A percentile compares a stretch with the other conserved stretches of the same genome.
Conservation (phyloP, 805 yeast genomes). For the Yamadazyma nakazawae region DNA sequence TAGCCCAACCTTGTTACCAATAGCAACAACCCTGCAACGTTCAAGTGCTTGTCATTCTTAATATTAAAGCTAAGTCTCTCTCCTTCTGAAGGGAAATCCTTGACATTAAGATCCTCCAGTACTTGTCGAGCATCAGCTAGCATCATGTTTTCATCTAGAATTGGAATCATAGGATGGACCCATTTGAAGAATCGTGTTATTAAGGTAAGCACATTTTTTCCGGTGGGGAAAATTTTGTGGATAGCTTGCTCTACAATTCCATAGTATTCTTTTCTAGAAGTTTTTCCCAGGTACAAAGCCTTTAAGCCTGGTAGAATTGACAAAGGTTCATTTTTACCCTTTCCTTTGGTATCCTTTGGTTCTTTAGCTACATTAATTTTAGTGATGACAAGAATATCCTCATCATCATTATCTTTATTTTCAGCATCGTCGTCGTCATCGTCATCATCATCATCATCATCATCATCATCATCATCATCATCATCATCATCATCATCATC, state of each 20-base stretch:
- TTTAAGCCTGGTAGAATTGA: conserved; percentile 21
- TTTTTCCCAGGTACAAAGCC: conserved; percentile 19
- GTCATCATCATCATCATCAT: conserved; percentile 12
- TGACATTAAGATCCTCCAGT: conserved; percentile 22
- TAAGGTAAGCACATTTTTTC: conserved; percentile 23
- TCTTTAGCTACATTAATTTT: conserved; percentile 19
- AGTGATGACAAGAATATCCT: conserved; percentile 28
- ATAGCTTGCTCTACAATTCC: conserved; percentile 26
- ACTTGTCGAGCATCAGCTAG: conserved; percentile 23
- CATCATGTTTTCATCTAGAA: conserved; percentile 30
- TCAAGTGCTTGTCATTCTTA: conserved; percentile 29
- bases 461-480: conserved; percentile 11
- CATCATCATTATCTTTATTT: conserved; percentile 22
- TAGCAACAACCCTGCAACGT: conserved; percentile 27
- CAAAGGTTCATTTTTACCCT: conserved; percentile 2
- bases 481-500: too few species aligned
- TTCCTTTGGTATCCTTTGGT: conserved; percentile 4
- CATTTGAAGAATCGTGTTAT: conserved; percentile 34
- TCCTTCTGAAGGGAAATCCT: conserved; percentile 9
- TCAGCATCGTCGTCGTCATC: conserved; percentile 12
- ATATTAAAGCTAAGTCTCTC: conserved; percentile 22
- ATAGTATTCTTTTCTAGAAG: conserved; percentile 24
- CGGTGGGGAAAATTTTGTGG: conserved; percentile 28
- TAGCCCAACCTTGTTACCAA: conserved; percentile 34
- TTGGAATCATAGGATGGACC: conserved; percentile 39